Evolutionary conservation across 1,284 basidiomycete genomes (phyloP), one percentile per base, ranked within the genome.

Genomic region (Puccinia brachypodii): DNA sequence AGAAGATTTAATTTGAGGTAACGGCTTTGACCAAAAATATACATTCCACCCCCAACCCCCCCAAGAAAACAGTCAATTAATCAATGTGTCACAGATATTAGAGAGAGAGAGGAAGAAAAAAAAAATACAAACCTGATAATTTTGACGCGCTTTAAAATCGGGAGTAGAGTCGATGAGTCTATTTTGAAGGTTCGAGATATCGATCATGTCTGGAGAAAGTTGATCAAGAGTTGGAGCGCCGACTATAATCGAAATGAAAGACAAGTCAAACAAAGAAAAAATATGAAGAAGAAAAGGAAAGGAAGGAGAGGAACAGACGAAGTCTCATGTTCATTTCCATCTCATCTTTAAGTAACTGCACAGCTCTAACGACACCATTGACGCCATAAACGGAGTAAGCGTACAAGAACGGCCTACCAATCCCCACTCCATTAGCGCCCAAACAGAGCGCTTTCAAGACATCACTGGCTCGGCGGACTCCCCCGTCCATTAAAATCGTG

Each of bases 381-480:
- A 90, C 88, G 0, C 95, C 95, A 86, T 96, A 96, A 0, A 93
- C 90, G 19, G 92, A 95, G 89, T 93, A 96, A 0, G 95, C 92
- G 86, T 96, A 96, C 72, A 88, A 83, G 83, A 88, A 88, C 3
- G 95, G 93, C 42, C 95, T 89, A 13, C 92, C 93, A 36, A 94
- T 88, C 28, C 92, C 92, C 47, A 93, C 92, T 89, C 82, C 95
- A 44, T 92, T 95, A 9, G 95, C 96, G 14, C 96, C 96, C 31
- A 98, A 88, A 0, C 95, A 94, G 72, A 98, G 87, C 8, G 95
- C 96, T 87, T 98, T 98, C 83, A 98, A 88, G 0, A 97, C 93
- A 86, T 98, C 96, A 13, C 92, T 87, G 0, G 88, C 88, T 82
- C 88, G 83, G 76, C 96, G 90, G 11, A 97, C 93, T 81, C 96